A percentile compares a stretch with the other conserved stretches of the same genome.
Conservation (phyloP, 1,139 yeast genomes). For the Magnusiomyces tetraspermus region DNA sequence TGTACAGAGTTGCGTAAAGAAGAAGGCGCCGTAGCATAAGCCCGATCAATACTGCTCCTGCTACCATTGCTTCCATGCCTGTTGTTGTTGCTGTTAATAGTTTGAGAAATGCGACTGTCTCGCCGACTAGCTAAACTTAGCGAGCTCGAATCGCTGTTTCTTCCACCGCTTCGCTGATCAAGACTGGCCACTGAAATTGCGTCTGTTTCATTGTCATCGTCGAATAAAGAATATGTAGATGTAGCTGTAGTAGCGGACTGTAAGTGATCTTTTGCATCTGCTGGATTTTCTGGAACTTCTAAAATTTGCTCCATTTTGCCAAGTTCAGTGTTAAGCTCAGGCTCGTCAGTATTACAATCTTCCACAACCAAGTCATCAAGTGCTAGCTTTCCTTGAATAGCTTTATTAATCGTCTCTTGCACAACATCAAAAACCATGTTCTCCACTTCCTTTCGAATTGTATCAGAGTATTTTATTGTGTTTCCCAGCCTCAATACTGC, state of each 20-base stretch:
- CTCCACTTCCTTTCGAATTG: constrained; percentile 76
- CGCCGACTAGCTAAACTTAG: background rate
- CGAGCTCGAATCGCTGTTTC: background rate
- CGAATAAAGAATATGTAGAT: no score
- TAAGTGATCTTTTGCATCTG: no score
- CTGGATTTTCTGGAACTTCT: constrained; percentile 1
- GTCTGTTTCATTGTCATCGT: constrained; percentile 16
- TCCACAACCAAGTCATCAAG: constrained; percentile 3
- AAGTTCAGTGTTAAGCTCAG: constrained; percentile 15
- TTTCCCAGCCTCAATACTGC: constrained; percentile 69
- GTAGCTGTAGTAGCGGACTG: no score
- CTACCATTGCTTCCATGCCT: background rate
- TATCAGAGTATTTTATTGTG: constrained; percentile 64
- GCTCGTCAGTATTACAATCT: constrained; percentile 10
- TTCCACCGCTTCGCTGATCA: background rate
- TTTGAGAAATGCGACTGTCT: constrained; percentile 5
- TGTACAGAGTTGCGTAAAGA: background rate
- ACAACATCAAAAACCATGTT: constrained; percentile 57
- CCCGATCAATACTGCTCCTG: background rate
- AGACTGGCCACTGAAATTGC: constrained; percentile 2
- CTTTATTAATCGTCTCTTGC: constrained; percentile 49
- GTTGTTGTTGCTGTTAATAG: background rate
- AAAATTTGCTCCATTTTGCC: constrained; percentile 12
- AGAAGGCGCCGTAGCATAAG: background rate
- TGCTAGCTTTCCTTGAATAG: constrained; percentile 30